A percentile compares a stretch with the other conserved stretches of the same genome.
phyloP scores from a whole-genome alignment of 225 moss, liverwort and hornwort species.

The Pseudisothecium myosuroides region DNA sequence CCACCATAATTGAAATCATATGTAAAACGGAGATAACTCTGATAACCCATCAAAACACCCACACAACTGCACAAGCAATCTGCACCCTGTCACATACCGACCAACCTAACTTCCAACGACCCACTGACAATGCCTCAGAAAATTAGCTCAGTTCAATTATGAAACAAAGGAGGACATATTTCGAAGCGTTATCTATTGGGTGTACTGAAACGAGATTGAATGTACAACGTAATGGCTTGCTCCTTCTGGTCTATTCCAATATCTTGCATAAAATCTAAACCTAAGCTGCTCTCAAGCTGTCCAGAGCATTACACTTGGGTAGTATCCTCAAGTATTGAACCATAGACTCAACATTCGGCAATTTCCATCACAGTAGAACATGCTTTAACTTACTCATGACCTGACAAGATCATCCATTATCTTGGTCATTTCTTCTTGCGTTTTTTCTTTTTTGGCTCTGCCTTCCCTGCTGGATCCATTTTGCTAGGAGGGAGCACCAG shows the following conservation, averaged over 20 bases:
- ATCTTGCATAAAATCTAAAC: neutral
- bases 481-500: conserved; percentile 24
- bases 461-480: neutral
- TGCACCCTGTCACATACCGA: neutral
- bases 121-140: neutral
- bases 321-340: neutral
- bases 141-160: neutral
- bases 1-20: neutral
- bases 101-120: neutral
- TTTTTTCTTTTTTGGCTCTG: neutral
- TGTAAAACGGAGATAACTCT: neutral
- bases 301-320: neutral
- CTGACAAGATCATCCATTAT: neutral
- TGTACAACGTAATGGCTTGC: neutral
- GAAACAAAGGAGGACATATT: neutral
- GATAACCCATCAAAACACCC: neutral
- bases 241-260: neutral
- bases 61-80: neutral
- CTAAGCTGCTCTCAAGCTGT: neutral
- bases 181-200: neutral
- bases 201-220: neutral
- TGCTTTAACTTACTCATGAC: neutral
- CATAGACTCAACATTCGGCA: neutral
- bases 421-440: conserved; percentile 9
- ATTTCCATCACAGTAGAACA: neutral